Base-by-base conservation (phyloP, 2,329 filamentous ascomycete species). In the Fusarium piperis region DNA sequence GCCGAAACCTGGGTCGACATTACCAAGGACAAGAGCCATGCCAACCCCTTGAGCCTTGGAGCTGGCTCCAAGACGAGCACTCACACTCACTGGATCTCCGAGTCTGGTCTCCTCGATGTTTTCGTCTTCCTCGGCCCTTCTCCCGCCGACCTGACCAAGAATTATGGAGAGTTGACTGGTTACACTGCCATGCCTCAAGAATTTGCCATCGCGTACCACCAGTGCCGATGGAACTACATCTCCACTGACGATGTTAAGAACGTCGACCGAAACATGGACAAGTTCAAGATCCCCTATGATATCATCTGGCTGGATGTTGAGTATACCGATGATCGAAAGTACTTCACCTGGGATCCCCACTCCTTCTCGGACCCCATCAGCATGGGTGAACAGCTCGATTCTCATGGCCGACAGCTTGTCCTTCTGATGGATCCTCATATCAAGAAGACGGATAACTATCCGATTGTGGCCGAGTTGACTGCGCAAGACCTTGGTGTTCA, bases 251-350 rank as follows among this genome's bases (percentile, higher is more conserved):
- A 99, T 82, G 95, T 99, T 65, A 97, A 93, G 81, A 95, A 98
- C 77, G 95, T 99, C 44, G 95, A 98, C 80, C 91, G 93, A 72
- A 97, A 97, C 80, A 97, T 99, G 85, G 95, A 98, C 84, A 97
- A 96, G 84, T 90, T 91, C 82, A 92, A 94, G 79, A 98, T 99
- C 61, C 96, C 96, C 0, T 99, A 98, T 83, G 96, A 99, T 82
- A 93, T 98, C 71, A 99, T 99, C 77, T 99, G 96, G 96, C 90
- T 99, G 18, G 96, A 99, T 77, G 94, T 99, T 74, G 96, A 99
- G 83, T 99, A 98, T 81, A 97, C 95, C 0, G 93, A 99, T 67
- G 94, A 93, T 81, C 95, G 96, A 83, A 97, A 97, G 84, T 99
- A 99, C 85, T 99, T 99, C 80, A 98, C 95, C 1, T 99, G 94